Conservation (phyloP, 2,329 filamentous ascomycete genomes). For the Aspergillus ibericus region DNA sequence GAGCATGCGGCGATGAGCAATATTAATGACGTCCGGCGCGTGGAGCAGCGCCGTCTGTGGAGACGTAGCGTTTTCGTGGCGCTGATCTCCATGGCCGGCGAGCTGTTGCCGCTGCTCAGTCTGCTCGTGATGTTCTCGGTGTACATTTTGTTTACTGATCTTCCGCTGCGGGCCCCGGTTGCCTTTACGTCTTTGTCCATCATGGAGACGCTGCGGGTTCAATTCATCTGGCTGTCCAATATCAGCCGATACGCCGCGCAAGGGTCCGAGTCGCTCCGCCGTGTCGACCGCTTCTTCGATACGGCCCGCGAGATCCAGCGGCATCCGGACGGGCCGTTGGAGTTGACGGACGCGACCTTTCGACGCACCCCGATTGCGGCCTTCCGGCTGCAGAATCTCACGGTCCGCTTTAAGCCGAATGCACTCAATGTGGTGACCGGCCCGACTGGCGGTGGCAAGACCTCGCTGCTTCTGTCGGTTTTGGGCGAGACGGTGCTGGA, state of each 20-base stretch:
- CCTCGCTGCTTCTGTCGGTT: conserved; percentile 49
- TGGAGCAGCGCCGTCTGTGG: conserved; percentile 59
- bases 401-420: conserved; percentile 53
- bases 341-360: conserved; percentile 51
- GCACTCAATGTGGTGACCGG: conserved; percentile 58
- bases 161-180: conserved; percentile 55
- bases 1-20: conserved; percentile 55
- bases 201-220: conserved; percentile 54
- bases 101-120: conserved; percentile 54
- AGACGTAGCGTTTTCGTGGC: conserved; percentile 48
- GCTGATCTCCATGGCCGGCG: conserved; percentile 50
- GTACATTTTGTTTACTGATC: conserved; percentile 51
- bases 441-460: conserved; percentile 59
- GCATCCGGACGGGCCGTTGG: conserved; percentile 53
- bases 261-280: conserved; percentile 51
- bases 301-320: conserved; percentile 51
- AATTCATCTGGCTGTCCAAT: conserved; percentile 53
- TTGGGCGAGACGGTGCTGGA: conserved; percentile 29
- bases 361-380: conserved; percentile 52
- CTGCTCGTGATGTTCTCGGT: conserved; percentile 57
- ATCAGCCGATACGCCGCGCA: conserved; percentile 46
- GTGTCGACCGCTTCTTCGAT: conserved; percentile 57
- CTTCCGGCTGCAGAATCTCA: conserved; percentile 47
- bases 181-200: conserved; percentile 60
- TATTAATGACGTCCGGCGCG: conserved; percentile 51